Percentiles rank a stretch among this genome's conserved stretches.
Evolutionary conservation across 495 filamentous ascomycete genomes (phyloP).

Genomic region (Aspergillus biplanus): DNA sequence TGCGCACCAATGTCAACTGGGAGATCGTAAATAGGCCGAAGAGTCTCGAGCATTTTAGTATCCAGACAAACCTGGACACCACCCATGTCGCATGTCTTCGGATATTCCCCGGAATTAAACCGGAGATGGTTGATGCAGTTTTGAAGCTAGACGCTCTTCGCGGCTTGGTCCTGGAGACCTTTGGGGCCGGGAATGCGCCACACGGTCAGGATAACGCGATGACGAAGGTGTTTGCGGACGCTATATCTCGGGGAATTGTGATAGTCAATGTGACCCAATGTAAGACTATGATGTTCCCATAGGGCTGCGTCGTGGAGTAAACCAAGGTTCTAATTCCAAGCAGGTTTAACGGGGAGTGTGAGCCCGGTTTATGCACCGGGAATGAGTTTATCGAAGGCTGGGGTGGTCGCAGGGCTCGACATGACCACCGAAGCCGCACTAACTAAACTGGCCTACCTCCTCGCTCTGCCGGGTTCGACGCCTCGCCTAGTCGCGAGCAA

Average conservation of each 20-base stretch:
- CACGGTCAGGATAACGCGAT: constrained; percentile 80
- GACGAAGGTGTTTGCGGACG: constrained; percentile 76
- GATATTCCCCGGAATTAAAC: constrained; percentile 94
- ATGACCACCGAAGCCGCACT: constrained; percentile 93
- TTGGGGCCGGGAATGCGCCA: constrained; percentile 93
- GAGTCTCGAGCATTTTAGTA: constrained; percentile 70
- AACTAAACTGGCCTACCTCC: constrained; percentile 89
- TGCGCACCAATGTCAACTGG: constrained; percentile 86
- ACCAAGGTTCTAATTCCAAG: neutral
- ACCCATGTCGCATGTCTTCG: constrained; percentile 89
- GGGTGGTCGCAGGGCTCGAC: constrained; percentile 91
- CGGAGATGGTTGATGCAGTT: constrained; percentile 92
- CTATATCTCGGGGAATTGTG: constrained; percentile 78
- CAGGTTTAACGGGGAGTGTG: constrained; percentile 78
- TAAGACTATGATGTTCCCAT: constrained; percentile 33
- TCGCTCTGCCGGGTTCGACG: constrained; percentile 67
- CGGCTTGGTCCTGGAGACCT: constrained; percentile 90
- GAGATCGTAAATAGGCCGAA: constrained; percentile 75
- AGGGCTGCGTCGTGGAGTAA: neutral
- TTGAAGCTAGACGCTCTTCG: constrained; percentile 75
- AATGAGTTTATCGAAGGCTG: constrained; percentile 83
- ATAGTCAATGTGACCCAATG: constrained; percentile 96
- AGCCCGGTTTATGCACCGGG: constrained; percentile 89
- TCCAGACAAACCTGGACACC: constrained; percentile 80
- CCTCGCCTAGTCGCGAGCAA: constrained; percentile 64